A percentile compares a stretch with the other conserved stretches of the same genome.
Conservation (phyloP, 371 early-diverging fungal species). For the Mycotypha africana region DNA sequence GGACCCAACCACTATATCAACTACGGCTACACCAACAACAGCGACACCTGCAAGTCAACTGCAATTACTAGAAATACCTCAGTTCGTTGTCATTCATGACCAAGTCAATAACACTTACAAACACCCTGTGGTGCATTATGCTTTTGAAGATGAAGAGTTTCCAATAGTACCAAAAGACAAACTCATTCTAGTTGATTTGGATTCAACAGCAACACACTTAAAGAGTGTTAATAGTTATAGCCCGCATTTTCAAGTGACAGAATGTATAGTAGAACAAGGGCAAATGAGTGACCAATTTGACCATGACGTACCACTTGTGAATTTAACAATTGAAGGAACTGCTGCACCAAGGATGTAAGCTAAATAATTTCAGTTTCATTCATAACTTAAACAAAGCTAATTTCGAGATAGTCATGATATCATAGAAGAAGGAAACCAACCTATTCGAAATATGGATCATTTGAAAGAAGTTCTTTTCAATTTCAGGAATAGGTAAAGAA, state of each 20-base stretch:
- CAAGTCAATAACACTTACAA: slow-evolving; percentile 40
- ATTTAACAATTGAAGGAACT: slow-evolving; percentile 35
- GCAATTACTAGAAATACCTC: slow-evolving; percentile 38
- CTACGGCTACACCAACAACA: no score
- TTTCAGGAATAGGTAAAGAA: slow-evolving; percentile 25
- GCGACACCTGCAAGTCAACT: no score
- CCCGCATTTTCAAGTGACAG: slow-evolving; percentile 47
- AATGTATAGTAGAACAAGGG: slow-evolving; percentile 38
- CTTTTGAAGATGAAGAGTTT: slow-evolving; percentile 50
- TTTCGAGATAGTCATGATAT: no score
- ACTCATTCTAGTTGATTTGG: slow-evolving; percentile 45
- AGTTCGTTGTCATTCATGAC: slow-evolving; percentile 51
- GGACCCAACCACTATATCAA: no score
- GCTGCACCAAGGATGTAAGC: slow-evolving; percentile 34
- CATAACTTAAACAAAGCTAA: no score
- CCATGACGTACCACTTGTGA: slow-evolving; percentile 20
- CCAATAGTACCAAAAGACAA: slow-evolving; percentile 43
- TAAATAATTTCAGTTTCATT: no score
- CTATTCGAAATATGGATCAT: slow-evolving; percentile 23
- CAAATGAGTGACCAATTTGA: slow-evolving; percentile 33
- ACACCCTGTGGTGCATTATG: slow-evolving; percentile 50
- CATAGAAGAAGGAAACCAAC: slow-evolving; percentile 24
- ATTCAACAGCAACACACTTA: slow-evolving; percentile 30
- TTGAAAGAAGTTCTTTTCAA: slow-evolving; percentile 27
- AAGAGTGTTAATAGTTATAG: slow-evolving; percentile 37